Evolutionary conservation across 2,329 filamentous ascomycete genomes (phyloP).

Genomic region (Venturia nashicola): DNA sequence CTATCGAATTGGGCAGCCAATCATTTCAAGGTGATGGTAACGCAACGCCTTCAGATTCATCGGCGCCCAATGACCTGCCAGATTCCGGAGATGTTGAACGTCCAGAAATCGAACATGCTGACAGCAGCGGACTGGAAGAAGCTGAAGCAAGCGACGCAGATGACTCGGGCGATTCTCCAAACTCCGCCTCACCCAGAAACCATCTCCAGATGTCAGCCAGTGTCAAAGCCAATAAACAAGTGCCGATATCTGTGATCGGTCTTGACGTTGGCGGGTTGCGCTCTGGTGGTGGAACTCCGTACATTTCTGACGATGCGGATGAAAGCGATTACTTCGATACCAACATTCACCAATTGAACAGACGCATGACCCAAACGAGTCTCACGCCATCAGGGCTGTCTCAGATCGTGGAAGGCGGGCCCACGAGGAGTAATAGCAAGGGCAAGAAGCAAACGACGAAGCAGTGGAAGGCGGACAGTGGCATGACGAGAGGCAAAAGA

Average conservation of each 20-base stretch:
- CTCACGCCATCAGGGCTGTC: background rate
- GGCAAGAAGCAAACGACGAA: slow-evolving; percentile 24
- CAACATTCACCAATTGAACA: slow-evolving; percentile 6
- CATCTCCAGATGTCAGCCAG: background rate
- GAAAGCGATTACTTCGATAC: slow-evolving; percentile 10
- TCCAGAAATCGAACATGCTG: background rate
- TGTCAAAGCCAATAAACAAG: background rate
- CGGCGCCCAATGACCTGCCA: background rate
- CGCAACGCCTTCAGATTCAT: background rate
- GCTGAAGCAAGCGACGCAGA: slow-evolving; percentile 3
- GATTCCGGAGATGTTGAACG: background rate
- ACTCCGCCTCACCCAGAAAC: background rate
- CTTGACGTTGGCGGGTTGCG: slow-evolving; percentile 34
- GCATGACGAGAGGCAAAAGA: slow-evolving; percentile 31
- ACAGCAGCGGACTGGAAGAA: slow-evolving; percentile 1
- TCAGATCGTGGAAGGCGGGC: background rate
- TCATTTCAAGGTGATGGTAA: background rate
- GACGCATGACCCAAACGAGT: background rate
- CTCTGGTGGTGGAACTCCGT: slow-evolving; percentile 21
- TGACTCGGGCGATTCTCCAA: slow-evolving; percentile 3
- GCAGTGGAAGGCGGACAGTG: slow-evolving; percentile 33
- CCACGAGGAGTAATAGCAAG: slow-evolving; percentile 16
- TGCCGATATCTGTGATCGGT: slow-evolving; percentile 14
- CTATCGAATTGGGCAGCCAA: background rate
- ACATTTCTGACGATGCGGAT: slow-evolving; percentile 11